Evolutionary conservation across 2,329 filamentous ascomycete genomes (phyloP).

Genomic region (Thielaviopsis musarum): DNA sequence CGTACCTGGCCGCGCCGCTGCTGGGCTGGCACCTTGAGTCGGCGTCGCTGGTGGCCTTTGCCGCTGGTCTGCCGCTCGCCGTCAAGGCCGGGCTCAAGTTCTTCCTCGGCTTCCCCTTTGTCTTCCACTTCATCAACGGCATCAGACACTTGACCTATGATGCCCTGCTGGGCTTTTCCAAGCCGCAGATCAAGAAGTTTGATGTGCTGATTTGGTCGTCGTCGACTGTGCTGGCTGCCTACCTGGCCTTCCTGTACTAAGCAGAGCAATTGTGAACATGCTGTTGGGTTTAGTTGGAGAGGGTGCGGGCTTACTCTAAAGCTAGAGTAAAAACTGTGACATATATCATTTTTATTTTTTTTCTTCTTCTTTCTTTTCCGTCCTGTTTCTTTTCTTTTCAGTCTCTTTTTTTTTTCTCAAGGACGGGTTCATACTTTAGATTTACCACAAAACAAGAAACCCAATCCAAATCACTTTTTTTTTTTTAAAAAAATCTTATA

Average conservation of each 20-base stretch:
- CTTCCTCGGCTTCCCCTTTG: conserved; percentile 39
- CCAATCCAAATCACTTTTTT: neutral
- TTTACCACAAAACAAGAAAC: neutral
- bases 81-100: conserved; percentile 42
- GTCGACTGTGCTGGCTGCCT: conserved; percentile 26
- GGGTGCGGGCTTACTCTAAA: neutral
- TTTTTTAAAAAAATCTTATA: neutral
- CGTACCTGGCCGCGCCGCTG: conserved; percentile 66
- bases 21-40: conserved; percentile 48
- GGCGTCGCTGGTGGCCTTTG: conserved; percentile 41
- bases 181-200: conserved; percentile 27
- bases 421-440: neutral
- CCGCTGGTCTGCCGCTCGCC: conserved; percentile 40
- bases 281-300: neutral
- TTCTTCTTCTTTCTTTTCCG: neutral
- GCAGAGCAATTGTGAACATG: neutral
- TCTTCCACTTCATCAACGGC: conserved; percentile 40
- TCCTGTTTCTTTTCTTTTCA: neutral
- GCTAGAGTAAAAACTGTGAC: neutral
- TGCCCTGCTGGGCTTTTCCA: conserved; percentile 32
- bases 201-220: conserved; percentile 32
- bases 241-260: conserved; percentile 33
- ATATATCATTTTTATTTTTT: neutral
- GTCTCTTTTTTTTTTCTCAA: neutral
- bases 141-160: conserved; percentile 38